Evolutionary conservation across 2,329 filamentous ascomycete genomes (phyloP), one percentile per base, ranked within the genome.

Genomic region (Colletotrichum sidae): DNA sequence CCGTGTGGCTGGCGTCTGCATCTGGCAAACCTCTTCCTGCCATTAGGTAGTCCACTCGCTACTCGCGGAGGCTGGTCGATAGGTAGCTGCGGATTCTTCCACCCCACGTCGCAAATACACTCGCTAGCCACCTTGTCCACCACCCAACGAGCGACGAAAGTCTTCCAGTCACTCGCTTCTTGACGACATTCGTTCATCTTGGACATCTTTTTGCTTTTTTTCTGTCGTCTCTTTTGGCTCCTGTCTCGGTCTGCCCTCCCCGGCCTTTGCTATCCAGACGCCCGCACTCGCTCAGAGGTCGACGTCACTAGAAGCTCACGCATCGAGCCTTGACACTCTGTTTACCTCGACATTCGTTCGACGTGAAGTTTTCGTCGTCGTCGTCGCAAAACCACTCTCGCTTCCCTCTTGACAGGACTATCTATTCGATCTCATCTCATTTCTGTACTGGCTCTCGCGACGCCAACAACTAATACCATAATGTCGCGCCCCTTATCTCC

Each of bases 401-500:
- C 11, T 41, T 45, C 44, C 8, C 6, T n/a, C 12, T 34, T 11
- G 8, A 10, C 25, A 3, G 25, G 25, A 25, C 25, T 25, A 15
- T 15, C 15, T 15, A 15, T 4, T 41, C 17, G 12, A 9, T 39
- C 41, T 47, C 12, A 44, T 41, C 10, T 55, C 7, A 15, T 12
- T 13, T 61, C 33, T 50, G n/a, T 52, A 34, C 42, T 56, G 12
- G 35, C 13, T 17, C 13, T 13, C 41, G 6, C 39, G 17, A 15
- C 44, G 42, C 34, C 65, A 35, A 17, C 44, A 25, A 2, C 41
- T 52, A 37, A 54, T 57, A 47, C 55, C 39, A 55, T 35, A 55
- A 69, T 69, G 67, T 69, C 67, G 46, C 44, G 45, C 35, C 56
- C 67, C 37, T 61, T 56, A 35, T 55, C 56, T 34, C 52, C 64